Conservation (phyloP, 805 yeast genomes). For the Kodamaea leandrae region DNA sequence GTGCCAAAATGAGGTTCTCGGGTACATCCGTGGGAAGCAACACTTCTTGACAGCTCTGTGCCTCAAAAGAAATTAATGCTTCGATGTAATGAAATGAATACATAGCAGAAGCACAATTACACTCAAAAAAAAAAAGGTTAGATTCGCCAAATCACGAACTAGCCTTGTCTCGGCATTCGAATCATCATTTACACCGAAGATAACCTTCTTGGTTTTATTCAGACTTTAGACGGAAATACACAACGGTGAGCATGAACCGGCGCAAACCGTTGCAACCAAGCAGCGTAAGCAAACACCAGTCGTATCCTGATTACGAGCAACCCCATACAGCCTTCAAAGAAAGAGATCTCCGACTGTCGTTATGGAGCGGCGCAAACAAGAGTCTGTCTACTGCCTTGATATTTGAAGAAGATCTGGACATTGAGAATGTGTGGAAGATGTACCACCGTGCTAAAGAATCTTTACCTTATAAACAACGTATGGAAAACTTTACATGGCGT, state of each 20-base stretch:
- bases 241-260: neutral
- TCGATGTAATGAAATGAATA: no score
- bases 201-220: no score
- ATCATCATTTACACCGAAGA: no score
- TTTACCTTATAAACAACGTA: constrained; percentile 70
- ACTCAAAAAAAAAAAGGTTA: neutral
- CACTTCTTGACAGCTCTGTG: no score
- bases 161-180: no score
- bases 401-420: constrained; percentile 13
- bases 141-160: neutral
- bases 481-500: constrained; percentile 87
- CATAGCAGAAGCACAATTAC: neutral
- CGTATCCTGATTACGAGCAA: neutral
- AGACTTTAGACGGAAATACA: no score
- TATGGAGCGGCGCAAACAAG: neutral
- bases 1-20: no score
- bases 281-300: neutral
- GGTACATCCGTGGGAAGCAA: no score
- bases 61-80: no score
- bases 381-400: constrained; percentile 3
- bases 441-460: constrained; percentile 73
- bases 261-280: neutral
- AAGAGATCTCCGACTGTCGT: neutral
- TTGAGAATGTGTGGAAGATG: constrained; percentile 66
- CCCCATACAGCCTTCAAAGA: neutral